Base-by-base conservation (phyloP, 306 rosid species). In the Acacia acuminata region DNA sequence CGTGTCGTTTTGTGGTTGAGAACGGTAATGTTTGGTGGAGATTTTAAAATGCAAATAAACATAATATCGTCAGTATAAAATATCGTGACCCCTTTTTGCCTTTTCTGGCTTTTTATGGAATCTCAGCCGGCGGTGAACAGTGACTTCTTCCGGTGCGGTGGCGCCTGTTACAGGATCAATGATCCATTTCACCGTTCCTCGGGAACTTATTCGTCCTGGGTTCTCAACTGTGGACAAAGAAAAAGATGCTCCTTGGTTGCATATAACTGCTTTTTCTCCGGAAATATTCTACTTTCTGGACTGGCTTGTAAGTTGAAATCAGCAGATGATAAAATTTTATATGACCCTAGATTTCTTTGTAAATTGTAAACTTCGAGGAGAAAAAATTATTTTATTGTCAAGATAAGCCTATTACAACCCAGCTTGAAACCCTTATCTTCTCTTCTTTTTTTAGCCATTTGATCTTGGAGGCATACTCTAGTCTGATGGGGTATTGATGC, bases 1-100 rank as follows among this genome's bases (percentile, higher is more conserved):
- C 90, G 94, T 88, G 96, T 87, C 85, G 34, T 11, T 2, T 1
- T 12, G 7, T 17, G 8, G 80, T 16, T 55, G 75, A 61, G 30
- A 58, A 66, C 2, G 10, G 7, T 10, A 72, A 61, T 55, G 64
- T 80, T 43, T 77, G 81, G 61, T 82, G 84, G 76, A 71, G 55
- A 47, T 45, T 43, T 20, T 71, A 43, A 22, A 42, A 45, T 24
- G 40, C 51, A 24, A 7, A 15, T 6, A 69, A n/a, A 24, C 3
- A 15, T 6, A 69, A n/a, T 5, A 51, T 14, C 15, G 38, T 38
- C 42, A 6, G 42, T 3, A 5, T 51, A 16, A 51, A 51, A 17
- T 51, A 20, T 55, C 61, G 25, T 55, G 61, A 19, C 25, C 3
- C 81, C 81, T 77, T 78, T 60, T 24, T 4, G 66, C 34, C 34